phyloP scores from a whole-genome alignment of 208 protist genomes.

The Trypanosoma platydactyli region DNA sequence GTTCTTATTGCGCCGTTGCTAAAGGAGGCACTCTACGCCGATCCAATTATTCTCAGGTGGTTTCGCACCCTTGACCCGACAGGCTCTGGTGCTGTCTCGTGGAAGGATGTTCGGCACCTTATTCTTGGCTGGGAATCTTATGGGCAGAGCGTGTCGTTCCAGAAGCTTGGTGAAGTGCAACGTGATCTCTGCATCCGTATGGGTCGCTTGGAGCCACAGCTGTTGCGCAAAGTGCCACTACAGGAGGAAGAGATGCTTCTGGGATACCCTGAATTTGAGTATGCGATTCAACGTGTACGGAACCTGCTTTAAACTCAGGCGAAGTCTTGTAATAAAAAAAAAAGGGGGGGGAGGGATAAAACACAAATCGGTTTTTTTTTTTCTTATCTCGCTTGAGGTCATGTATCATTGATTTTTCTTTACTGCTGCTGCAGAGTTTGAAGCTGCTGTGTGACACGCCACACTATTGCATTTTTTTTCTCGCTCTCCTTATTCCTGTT shows the following conservation, averaged over 20 bases:
- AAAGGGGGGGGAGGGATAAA: not conserved
- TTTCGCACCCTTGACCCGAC: conserved; percentile 97
- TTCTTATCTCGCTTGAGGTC: too few relatives aligned
- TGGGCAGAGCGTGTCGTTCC: conserved; percentile 47
- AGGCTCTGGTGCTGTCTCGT: conserved; percentile 54
- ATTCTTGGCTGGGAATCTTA: conserved; percentile 57
- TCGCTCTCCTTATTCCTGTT: conserved; percentile 14
- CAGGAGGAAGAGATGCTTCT: conserved; percentile 74
- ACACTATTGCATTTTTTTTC: conserved; percentile 4
- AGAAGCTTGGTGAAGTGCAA: conserved; percentile 55
- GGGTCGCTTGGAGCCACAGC: conserved; percentile 45
- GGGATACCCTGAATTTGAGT: conserved; percentile 67
- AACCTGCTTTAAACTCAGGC: conserved; percentile 39
- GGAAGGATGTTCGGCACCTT: conserved; percentile 68
- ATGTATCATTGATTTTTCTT: conserved; percentile 8
- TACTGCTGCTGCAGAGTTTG: not conserved
- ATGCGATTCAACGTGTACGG: conserved; percentile 50
- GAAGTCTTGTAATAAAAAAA: not conserved
- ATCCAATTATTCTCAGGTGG: conserved; percentile 93
- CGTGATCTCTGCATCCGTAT: conserved; percentile 57
- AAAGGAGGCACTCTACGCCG: conserved; percentile 82
- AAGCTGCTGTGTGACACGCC: not conserved
- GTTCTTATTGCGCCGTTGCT: conserved; percentile 59
- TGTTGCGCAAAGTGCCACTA: conserved; percentile 55
- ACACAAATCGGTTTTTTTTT: conserved; percentile 5